These are phyloP conservation scores for Cryoendolithus antarcticus DNA, from an alignment of 2,329 filamentous ascomycete genomes.

Conservation along the genomic window DNA sequence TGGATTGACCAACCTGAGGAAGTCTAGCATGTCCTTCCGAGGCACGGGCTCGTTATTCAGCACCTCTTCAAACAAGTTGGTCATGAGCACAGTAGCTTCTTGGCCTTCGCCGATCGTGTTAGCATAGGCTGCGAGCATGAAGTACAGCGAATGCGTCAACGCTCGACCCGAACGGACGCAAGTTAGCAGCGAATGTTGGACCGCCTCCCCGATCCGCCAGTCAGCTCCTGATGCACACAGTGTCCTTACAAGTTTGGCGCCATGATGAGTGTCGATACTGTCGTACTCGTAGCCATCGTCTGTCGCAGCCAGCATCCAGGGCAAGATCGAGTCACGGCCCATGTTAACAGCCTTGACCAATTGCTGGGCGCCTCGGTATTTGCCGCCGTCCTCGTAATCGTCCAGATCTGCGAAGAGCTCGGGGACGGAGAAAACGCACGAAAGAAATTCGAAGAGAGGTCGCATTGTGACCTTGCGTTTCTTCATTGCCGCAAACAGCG, in stretches of 20 bases:
- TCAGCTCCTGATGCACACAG: conserved; percentile 1
- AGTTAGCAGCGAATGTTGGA: neutral
- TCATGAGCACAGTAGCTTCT: neutral
- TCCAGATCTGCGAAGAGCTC: neutral
- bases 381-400: neutral
- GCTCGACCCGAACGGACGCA: neutral
- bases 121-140: neutral
- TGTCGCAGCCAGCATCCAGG: conserved; percentile 2
- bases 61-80: neutral
- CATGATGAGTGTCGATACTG: neutral
- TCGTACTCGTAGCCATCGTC: neutral
- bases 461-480: neutral
- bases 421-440: neutral
- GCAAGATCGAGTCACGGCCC: neutral
- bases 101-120: neutral
- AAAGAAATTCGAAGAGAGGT: conserved; percentile 2
- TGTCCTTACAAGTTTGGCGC: neutral
- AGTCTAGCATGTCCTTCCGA: conserved; percentile 1
- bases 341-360: neutral
- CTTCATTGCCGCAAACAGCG: neutral
- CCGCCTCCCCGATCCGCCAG: neutral
- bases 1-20: neutral
- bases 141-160: conserved; percentile 1
- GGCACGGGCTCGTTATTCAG: conserved; percentile 1
- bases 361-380: neutral